These are phyloP conservation scores for Rhynchosporium secalis DNA, from an alignment of 2,329 filamentous ascomycete genomes.

Conservation along the genomic window DNA sequence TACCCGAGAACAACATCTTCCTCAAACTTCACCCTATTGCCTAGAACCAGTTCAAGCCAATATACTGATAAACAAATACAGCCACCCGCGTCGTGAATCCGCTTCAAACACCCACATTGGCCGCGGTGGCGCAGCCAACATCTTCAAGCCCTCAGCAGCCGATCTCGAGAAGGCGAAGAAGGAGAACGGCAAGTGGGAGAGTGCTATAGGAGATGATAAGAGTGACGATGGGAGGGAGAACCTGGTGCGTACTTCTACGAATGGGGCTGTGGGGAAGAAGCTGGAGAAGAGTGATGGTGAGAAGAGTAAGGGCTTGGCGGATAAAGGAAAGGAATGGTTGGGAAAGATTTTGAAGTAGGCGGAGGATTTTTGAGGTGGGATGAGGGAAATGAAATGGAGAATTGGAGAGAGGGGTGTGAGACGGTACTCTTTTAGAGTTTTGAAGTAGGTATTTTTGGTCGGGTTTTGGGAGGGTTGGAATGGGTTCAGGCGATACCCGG, in stretches of 20 bases:
- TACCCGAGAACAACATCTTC: background rate
- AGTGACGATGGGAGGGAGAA: conserved; percentile 14
- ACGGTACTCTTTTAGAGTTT: too few species aligned
- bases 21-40: background rate
- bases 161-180: conserved; percentile 38
- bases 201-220: conserved; percentile 35
- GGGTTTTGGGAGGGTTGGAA: too few species aligned
- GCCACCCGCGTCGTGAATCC: conserved; percentile 51
- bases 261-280: background rate
- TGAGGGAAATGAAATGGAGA: too few species aligned
- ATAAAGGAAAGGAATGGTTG: conserved; percentile 54
- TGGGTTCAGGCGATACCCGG: too few species aligned
- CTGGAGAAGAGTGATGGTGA: conserved; percentile 9
- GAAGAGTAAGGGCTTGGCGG: conserved; percentile 45
- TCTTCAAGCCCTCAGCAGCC: conserved; percentile 51
- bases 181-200: conserved; percentile 35
- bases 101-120: conserved; percentile 65
- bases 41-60: background rate
- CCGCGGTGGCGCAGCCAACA: conserved; percentile 74
- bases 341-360: conserved; percentile 40
- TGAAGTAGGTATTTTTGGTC: too few species aligned
- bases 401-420: too few species aligned
- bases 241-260: background rate
- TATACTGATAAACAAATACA: conserved; percentile 3
- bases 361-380: background rate